phyloP scores from a whole-genome alignment of 2,329 filamentous ascomycete genomes.

The Fusarium nelsonii region DNA sequence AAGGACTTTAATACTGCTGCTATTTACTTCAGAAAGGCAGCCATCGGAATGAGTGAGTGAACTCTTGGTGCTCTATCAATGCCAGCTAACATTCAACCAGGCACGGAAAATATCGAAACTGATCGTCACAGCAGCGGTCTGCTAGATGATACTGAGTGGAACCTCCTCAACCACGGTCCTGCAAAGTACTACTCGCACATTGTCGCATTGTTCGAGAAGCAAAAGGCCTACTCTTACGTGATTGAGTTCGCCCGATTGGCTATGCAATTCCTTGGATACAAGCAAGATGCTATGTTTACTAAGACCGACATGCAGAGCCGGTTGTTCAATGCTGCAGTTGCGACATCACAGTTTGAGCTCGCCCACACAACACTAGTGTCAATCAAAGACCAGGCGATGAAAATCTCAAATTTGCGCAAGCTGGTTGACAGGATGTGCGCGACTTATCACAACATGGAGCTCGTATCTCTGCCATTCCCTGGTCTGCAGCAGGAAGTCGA shows the following conservation, averaged over 20 bases:
- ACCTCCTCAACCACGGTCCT: constrained; percentile 76
- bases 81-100: constrained; percentile 53
- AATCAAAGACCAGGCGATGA: constrained; percentile 78
- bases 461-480: constrained; percentile 83
- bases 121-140: constrained; percentile 73
- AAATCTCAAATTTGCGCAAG: constrained; percentile 76
- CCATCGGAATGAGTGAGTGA: constrained; percentile 82
- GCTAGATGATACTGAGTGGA: constrained; percentile 81
- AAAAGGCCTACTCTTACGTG: constrained; percentile 82
- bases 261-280: constrained; percentile 68
- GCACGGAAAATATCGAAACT: constrained; percentile 59
- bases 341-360: constrained; percentile 82
- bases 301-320: constrained; percentile 82
- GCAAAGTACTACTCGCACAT: constrained; percentile 90
- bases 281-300: constrained; percentile 55
- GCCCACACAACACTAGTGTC: constrained; percentile 84
- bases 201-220: constrained; percentile 82
- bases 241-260: constrained; percentile 85
- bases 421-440: constrained; percentile 79
- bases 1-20: constrained; percentile 81
- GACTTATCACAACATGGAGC: constrained; percentile 71
- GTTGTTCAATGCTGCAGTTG: constrained; percentile 84
- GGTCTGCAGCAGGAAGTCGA: constrained; percentile 84
- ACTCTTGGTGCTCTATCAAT: background rate
- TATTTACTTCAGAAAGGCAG: constrained; percentile 82